Evolutionary conservation across 768 basidiomycete species (phyloP), one percentile per base, ranked within the genome.

Genomic region (Tricholoma matsutake): DNA sequence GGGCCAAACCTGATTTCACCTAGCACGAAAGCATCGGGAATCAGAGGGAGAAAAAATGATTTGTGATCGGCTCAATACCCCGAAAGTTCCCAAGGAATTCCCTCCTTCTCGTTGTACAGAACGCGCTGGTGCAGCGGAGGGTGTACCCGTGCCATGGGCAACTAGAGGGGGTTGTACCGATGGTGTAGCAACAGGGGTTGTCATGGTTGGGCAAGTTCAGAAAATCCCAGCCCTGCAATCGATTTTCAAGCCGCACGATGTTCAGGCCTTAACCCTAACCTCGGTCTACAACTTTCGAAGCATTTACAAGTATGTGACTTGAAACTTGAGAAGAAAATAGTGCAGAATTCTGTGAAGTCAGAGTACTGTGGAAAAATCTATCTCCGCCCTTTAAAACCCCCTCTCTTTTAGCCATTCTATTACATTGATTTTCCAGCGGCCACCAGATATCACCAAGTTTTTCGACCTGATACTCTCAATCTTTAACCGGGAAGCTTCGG

Each of bases 1-100:
- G 94, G 3, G 96, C 94, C 51, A 98, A 80, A 61, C 94, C 95
- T 22, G 92, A 92, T 76, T 96, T 96, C 69, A 96, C 94, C 91
- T 92, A 57, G 60, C 28, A 59, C 45, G 49, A 54, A 3, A 54
- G 37, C 18, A 59, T 41, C 53, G 49, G 53, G 65, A 53, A 37
- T 63, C 52, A 45, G 51, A 54, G 55, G 64, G 22, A 60, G 59
- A 61, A 6, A 51, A 29, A 16, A 57, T 47, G 6, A 59, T 31
- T 20, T 35, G 49, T 11, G 22, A 45, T 25, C 25, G 6, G 28
- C 49, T 16, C 53, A 25, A 54, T 32, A 89, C 89, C 31, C 86
- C 86, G 69, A 90, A 92, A 4, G 90, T 90, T 25, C 88, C 89
- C 51, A 89, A 73, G 62, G 79, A 88, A 70, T 82, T 83, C 56